Percentiles rank a stretch among this genome's conserved stretches.
Conservation (phyloP, 2,329 filamentous ascomycete genomes). For the Epichloe uncinata region DNA sequence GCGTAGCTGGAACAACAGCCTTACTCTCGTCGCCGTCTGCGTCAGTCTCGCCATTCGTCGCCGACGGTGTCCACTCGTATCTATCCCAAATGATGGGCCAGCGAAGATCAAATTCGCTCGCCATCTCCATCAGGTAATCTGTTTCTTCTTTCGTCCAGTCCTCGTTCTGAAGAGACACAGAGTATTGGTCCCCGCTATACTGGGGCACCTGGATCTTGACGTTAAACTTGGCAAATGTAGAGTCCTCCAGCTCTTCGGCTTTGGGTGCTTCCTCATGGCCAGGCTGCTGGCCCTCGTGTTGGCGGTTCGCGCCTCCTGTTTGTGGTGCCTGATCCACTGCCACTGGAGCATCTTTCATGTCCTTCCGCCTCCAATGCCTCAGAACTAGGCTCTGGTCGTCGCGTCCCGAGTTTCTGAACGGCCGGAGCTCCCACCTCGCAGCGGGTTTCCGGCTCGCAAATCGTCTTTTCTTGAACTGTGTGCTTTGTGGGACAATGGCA, state of each 20-base stretch:
- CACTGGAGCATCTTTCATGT: constrained; percentile 20
- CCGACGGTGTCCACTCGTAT: constrained; percentile 57
- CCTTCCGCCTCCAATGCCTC: constrained; percentile 65
- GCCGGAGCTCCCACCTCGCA: constrained; percentile 50
- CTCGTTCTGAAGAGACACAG: constrained; percentile 53
- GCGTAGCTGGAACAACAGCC: constrained; percentile 39
- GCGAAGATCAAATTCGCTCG: constrained; percentile 67
- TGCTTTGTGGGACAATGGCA: constrained; percentile 48
- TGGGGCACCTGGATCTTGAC: constrained; percentile 63
- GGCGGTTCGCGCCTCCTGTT: not conserved
- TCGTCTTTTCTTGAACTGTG: constrained; percentile 45
- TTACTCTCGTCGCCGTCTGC: constrained; percentile 33
- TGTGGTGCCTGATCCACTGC: constrained; percentile 7
- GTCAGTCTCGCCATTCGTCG: constrained; percentile 31
- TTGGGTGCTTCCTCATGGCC: constrained; percentile 10
- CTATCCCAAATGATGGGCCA: constrained; percentile 90
- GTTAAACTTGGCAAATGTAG: constrained; percentile 75
- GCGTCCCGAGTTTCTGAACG: constrained; percentile 69
- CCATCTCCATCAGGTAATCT: constrained; percentile 71
- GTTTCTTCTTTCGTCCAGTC: constrained; percentile 92
- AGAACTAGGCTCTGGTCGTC: constrained; percentile 53
- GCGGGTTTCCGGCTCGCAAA: constrained; percentile 42
- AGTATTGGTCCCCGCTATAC: constrained; percentile 83
- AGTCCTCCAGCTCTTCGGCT: constrained; percentile 36
- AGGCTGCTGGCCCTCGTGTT: constrained; percentile 15